Evolutionary conservation across 2,329 filamentous ascomycete species (phyloP), one percentile per base, ranked within the genome.

Genomic region (Fusarium hostae): DNA sequence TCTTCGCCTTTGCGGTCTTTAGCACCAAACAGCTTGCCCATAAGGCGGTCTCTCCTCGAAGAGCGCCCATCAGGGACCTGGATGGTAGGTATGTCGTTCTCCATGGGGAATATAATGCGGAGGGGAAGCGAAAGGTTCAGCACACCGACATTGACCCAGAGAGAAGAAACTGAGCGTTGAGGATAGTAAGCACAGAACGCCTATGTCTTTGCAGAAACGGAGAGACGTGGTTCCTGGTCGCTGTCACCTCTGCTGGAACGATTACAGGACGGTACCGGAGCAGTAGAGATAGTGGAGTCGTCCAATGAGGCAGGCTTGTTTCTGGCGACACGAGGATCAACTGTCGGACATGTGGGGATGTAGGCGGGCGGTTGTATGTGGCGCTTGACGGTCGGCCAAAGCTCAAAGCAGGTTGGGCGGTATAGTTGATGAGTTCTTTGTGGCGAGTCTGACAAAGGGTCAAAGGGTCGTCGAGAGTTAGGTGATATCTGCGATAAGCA

Each of bases 21-120:
- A 68, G 79, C 79, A 62, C 84, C 84, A 76, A 90, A 90, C 63
- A 91, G 82, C 82, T 89, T 90, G 72, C 89, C 89, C 86, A 91
- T 91, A 50, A 91, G 80, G 67, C 89, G 88, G 75, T 85, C 85
- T 75, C 85, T 82, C 78, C 82, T 85, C 39, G 85, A 84, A 66
- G 78, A 78, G 63, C 82, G 80, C 64, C 79, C 81, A 67, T 84
- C 83, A 62, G 82, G 79, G 71, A 76, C 75, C 51, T 78, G 77
- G 70, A 80, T 72, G 63, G 77, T 77, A 55, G 80, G 78, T 62
- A 80, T 78, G 64, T 85, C 82, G 80, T 84, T 85, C 76, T 86
- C 85, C 83, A 86, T 86, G 69, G 71, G 64, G 63, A 61, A 63
- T 62, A 48, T 44, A 59, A 76, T 64, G 72, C 48, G 52, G 61